Percentiles rank a stretch among this genome's conserved stretches.
phyloP scores from a whole-genome alignment of 1,284 basidiomycete species.

The Irpex rosettiformis region DNA sequence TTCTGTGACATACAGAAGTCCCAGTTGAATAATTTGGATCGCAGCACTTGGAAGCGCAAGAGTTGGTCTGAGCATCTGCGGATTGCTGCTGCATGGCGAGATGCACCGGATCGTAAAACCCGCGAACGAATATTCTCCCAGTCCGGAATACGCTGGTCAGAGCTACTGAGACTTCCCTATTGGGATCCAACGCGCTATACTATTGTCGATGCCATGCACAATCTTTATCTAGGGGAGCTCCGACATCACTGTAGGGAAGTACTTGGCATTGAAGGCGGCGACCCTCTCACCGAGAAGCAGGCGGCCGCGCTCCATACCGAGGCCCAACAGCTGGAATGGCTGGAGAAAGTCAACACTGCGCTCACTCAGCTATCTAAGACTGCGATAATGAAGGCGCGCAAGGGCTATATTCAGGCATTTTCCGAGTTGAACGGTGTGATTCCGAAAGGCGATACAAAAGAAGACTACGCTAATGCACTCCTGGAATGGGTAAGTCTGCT shows the following conservation, averaged over 20 bases:
- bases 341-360: neutral
- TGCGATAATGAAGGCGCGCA: neutral
- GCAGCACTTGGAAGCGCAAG: constrained; percentile 15
- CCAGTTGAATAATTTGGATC: constrained; percentile 1
- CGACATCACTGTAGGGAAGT: constrained; percentile 20
- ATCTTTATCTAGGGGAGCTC: constrained; percentile 24
- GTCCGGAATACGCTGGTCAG: constrained; percentile 28
- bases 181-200: constrained; percentile 29
- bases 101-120: constrained; percentile 17
- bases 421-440: neutral
- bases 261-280: neutral
- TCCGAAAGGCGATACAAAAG: neutral
- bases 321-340: neutral
- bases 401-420: constrained; percentile 4
- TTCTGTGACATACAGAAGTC: neutral
- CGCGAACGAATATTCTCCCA: constrained; percentile 19
- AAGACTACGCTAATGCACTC: neutral
- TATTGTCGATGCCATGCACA: constrained; percentile 33
- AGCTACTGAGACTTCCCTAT: constrained; percentile 28
- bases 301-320: neutral
- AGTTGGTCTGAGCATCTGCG: constrained; percentile 13
- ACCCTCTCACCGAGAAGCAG: neutral
- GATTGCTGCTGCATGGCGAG: constrained; percentile 22
- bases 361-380: neutral
- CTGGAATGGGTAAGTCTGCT: neutral